Conservation (phyloP, 176 grass and related monocot species). For the Dactylis glomerata region DNA sequence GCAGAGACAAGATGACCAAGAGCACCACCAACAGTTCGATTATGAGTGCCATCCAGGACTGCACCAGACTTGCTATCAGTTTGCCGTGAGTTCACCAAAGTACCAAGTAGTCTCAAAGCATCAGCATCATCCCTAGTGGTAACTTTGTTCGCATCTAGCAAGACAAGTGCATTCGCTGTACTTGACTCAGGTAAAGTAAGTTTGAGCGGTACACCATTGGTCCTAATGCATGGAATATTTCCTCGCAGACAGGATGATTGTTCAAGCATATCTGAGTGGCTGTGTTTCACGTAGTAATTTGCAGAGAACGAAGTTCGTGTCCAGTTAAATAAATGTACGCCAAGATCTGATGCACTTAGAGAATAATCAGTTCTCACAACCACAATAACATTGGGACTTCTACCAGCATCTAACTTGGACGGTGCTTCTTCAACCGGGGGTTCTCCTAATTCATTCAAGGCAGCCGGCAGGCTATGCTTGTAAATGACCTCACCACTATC, state of each 20-base stretch:
- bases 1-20: constrained; percentile 17
- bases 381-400: constrained; percentile 53
- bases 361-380: constrained; percentile 90
- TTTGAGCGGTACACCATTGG: constrained; percentile 28
- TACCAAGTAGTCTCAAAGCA: constrained; percentile 4
- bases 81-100: not conserved
- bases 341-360: constrained; percentile 71
- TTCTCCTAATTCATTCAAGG: constrained; percentile 47
- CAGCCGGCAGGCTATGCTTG: constrained; percentile 50
- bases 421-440: constrained; percentile 48
- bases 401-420: constrained; percentile 55
- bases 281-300: constrained; percentile 47
- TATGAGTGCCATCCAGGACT: constrained; percentile 24
- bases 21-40: constrained; percentile 27
- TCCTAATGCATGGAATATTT: constrained; percentile 55
- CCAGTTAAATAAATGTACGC: constrained; percentile 79
- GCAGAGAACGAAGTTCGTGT: constrained; percentile 69
- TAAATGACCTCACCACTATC: constrained; percentile 83
- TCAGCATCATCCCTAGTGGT: constrained; percentile 11
- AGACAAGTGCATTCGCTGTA: constrained; percentile 34
- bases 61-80: constrained; percentile 12
- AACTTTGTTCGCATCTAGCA: constrained; percentile 34
- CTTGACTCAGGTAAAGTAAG: constrained; percentile 45
- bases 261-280: constrained; percentile 44
- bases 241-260: constrained; percentile 41